Evolutionary conservation across 2,329 filamentous ascomycete genomes (phyloP).

Genomic region (Paramyrothecium sp.): DNA sequence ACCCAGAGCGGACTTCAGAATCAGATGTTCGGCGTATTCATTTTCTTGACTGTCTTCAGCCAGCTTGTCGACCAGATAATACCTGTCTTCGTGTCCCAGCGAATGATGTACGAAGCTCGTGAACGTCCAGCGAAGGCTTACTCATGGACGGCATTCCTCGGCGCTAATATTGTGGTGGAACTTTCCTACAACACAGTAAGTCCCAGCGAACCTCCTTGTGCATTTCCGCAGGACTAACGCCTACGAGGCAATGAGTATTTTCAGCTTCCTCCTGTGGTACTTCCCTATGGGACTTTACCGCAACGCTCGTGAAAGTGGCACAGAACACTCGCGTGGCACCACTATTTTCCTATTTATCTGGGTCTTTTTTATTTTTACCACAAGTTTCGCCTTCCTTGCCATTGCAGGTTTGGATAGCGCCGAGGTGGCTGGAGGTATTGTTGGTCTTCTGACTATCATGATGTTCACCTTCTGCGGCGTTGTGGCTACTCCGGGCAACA

Average conservation of each 20-base stretch:
- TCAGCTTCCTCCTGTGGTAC: conserved; percentile 66
- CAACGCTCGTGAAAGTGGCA: conserved; percentile 52
- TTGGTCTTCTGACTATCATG: conserved; percentile 61
- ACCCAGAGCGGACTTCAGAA: conserved; percentile 67
- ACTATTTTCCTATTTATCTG: conserved; percentile 63
- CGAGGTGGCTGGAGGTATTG: conserved; percentile 62
- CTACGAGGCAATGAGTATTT: conserved; percentile 24
- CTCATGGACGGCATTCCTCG: conserved; percentile 49
- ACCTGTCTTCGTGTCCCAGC: conserved; percentile 68
- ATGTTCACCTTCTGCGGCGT: conserved; percentile 59
- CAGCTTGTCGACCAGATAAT: conserved; percentile 65
- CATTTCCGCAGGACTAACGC: too few species aligned
- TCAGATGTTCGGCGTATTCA: conserved; percentile 70
- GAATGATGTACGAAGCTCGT: conserved; percentile 67
- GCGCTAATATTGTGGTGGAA: too few species aligned
- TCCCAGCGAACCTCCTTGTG: too few species aligned
- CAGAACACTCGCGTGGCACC: conserved; percentile 46
- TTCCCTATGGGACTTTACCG: conserved; percentile 63
- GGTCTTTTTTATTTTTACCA: conserved; percentile 63
- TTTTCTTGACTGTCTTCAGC: conserved; percentile 69
- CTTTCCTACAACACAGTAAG: too few species aligned
- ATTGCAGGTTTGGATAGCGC: conserved; percentile 62
- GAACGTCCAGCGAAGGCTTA: conserved; percentile 68
- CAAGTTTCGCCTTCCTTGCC: conserved; percentile 62
- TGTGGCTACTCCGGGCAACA: conserved; percentile 54